These are phyloP conservation scores for Magnaporthiopsis rhizophila DNA, from an alignment of 2,329 filamentous ascomycete genomes.

Conservation along the genomic window DNA sequence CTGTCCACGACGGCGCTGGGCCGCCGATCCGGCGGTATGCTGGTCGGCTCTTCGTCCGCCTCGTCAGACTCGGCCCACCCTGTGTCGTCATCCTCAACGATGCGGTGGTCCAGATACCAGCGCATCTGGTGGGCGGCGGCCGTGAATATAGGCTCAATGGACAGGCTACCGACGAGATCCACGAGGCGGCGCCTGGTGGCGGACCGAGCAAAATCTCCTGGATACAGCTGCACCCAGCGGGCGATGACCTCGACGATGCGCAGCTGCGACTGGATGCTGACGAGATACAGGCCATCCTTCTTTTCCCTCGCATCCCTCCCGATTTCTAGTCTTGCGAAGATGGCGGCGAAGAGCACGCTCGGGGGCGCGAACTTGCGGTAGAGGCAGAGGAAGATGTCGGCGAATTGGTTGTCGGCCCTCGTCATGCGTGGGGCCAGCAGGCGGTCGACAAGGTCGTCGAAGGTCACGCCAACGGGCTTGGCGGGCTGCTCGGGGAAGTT, in stretches of 20 bases:
- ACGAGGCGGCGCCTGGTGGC: constrained; percentile 64
- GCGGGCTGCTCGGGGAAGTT: constrained; percentile 33
- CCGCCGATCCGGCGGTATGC: constrained; percentile 2
- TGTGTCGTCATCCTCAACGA: constrained; percentile 82
- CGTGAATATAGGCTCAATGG: constrained; percentile 71
- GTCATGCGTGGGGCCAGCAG: constrained; percentile 74
- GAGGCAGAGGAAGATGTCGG: constrained; percentile 79
- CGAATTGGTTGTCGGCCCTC: constrained; percentile 82
- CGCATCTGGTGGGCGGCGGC: constrained; percentile 81
- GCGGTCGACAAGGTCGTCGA: constrained; percentile 77
- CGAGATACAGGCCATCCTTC: constrained; percentile 22
- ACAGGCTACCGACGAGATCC: constrained; percentile 67
- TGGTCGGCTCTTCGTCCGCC: constrained; percentile 24
- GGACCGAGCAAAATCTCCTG: constrained; percentile 82
- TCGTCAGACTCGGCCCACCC: constrained; percentile 84
- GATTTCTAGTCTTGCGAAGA: constrained; percentile 65
- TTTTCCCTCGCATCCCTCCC: constrained; percentile 52
- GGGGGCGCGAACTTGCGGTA: constrained; percentile 92
- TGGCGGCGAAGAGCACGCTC: constrained; percentile 65
- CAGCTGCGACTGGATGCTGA: constrained; percentile 69
- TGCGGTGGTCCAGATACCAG: constrained; percentile 61
- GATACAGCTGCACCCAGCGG: constrained; percentile 84
- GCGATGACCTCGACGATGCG: constrained; percentile 77
- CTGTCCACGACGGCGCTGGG: constrained; percentile 7
- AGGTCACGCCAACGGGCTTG: constrained; percentile 45